phyloP scores from a whole-genome alignment of 305 asterid genomes.

The Plantago coronopus region DNA sequence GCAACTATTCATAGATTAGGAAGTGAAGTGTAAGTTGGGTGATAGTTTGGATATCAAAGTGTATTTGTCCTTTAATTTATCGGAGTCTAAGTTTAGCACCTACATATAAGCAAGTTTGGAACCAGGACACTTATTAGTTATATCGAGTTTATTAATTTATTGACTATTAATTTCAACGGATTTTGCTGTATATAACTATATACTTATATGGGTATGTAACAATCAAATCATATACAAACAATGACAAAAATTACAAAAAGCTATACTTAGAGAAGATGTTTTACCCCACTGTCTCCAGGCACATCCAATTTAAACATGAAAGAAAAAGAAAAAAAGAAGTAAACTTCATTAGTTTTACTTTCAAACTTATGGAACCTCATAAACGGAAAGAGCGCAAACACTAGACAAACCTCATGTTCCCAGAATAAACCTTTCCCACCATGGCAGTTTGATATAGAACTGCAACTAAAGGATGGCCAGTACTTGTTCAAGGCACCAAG shows the following conservation, averaged over 20 bases:
- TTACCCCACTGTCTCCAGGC: constrained; percentile 82
- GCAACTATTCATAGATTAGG: too few species aligned
- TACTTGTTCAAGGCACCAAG: constrained; percentile 48
- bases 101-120: too few species aligned
- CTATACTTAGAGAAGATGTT: constrained; percentile 28
- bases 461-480: constrained; percentile 81
- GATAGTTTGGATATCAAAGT: too few species aligned
- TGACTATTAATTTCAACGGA: too few species aligned
- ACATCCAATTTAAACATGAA: constrained; percentile 44
- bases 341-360: constrained; percentile 47
- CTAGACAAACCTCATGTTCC: constrained; percentile 79
- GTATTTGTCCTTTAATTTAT: too few species aligned
- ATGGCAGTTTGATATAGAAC: constrained; percentile 58
- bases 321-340: constrained; percentile 30
- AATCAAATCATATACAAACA: neutral
- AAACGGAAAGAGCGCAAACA: constrained; percentile 15
- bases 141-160: too few species aligned
- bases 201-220: neutral
- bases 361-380: constrained; percentile 16
- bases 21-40: too few species aligned
- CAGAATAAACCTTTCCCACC: constrained; percentile 73
- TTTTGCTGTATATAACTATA: too few species aligned
- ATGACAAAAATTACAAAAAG: constrained; percentile 12
- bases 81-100: too few species aligned
- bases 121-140: too few species aligned